These are phyloP conservation scores for Aspergillus biplanus DNA, from an alignment of 495 filamentous ascomycete genomes.

Conservation along the genomic window DNA sequence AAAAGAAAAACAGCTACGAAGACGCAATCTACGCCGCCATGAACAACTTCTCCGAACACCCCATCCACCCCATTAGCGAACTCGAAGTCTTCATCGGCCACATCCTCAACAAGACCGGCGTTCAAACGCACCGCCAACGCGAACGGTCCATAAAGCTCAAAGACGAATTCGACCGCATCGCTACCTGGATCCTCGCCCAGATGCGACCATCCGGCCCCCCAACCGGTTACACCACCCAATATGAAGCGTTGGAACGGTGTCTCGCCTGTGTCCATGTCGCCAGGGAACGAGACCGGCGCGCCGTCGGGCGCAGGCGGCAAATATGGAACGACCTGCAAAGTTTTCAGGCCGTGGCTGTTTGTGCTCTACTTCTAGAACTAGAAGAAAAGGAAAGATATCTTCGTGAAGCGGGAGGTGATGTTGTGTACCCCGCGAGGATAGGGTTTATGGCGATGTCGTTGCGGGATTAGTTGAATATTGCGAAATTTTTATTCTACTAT, in stretches of 20 bases:
- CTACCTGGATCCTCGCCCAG: conserved; percentile 42
- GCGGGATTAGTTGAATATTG: too few species aligned
- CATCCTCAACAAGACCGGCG: conserved; percentile 66
- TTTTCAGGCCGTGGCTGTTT: conserved; percentile 15
- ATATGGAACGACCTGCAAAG: conserved; percentile 3
- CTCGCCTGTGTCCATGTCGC: conserved; percentile 26
- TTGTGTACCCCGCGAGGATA: not conserved
- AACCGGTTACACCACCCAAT: conserved; percentile 10
- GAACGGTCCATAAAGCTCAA: conserved; percentile 60
- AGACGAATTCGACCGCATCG: conserved; percentile 61
- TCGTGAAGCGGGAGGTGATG: not conserved
- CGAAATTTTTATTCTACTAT: too few species aligned
- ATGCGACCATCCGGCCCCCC: conserved; percentile 34
- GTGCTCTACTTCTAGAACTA: conserved; percentile 14
- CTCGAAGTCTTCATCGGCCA: conserved; percentile 76
- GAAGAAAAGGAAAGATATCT: not conserved
- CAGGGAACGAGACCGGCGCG: not conserved
- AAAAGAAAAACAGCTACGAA: conserved; percentile 59
- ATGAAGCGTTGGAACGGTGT: conserved; percentile 21
- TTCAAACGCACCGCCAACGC: conserved; percentile 62
- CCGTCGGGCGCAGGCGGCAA: not conserved
- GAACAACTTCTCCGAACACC: conserved; percentile 60
- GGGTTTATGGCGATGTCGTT: too few species aligned
- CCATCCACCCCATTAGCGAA: conserved; percentile 62
- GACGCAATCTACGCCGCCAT: conserved; percentile 60